Conservation (phyloP, 2,329 filamentous ascomycete genomes). For the Tolypocladium paradoxum region DNA sequence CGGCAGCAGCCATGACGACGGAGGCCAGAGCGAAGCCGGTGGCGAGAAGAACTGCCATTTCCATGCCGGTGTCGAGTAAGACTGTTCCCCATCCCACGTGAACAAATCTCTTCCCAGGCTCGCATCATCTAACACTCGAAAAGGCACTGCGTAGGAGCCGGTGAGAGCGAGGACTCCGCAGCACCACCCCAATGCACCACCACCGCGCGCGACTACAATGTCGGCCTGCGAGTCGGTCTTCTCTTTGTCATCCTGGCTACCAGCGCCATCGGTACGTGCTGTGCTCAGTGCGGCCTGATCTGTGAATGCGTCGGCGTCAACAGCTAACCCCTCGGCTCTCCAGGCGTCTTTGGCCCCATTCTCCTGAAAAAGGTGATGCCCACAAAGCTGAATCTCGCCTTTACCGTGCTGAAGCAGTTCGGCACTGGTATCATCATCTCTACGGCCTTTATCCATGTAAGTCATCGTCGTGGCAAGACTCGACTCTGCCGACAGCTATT, state of each 20-base stretch:
- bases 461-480: constrained; percentile 9
- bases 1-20: constrained; percentile 8
- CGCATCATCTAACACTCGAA: neutral
- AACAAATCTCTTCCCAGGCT: neutral
- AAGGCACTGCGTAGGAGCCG: constrained; percentile 46
- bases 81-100: neutral
- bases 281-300: neutral
- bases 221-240: constrained; percentile 57
- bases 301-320: no score
- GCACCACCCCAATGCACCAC: constrained; percentile 34
- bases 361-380: constrained; percentile 48
- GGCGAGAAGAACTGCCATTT: constrained; percentile 38
- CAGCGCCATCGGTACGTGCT: constrained; percentile 45
- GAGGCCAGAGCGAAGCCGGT: constrained; percentile 6
- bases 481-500: neutral
- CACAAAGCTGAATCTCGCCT: constrained; percentile 34
- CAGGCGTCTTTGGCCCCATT: constrained; percentile 55
- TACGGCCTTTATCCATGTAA: constrained; percentile 58
- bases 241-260: constrained; percentile 62
- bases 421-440: constrained; percentile 64
- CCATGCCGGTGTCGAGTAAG: constrained; percentile 65
- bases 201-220: constrained; percentile 48
- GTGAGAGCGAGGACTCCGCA: constrained; percentile 26
- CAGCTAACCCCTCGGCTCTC: neutral
- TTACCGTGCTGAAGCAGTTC: constrained; percentile 61